Base-by-base conservation (phyloP, 2,329 filamentous ascomycete genomes). In the Tolypocladium sp. region DNA sequence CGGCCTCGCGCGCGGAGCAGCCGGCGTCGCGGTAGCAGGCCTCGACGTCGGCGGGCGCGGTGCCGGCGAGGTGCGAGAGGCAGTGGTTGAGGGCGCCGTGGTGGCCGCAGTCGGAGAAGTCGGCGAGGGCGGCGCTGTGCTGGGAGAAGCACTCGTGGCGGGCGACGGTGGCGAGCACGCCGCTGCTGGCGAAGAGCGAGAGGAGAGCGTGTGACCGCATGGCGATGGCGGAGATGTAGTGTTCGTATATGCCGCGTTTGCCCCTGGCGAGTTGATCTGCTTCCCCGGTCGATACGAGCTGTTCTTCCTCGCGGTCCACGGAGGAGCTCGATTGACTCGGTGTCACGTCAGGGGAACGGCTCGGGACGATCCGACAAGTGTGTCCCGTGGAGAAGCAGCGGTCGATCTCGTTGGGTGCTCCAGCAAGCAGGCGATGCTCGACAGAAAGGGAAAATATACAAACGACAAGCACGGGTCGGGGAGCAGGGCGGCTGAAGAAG, bases 81-180 rank as follows among this genome's bases (percentile, higher is more conserved):
- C 80, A 83, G 64, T 70, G 60, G 57, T 69, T 67, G 62, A 82
- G 71, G 44, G 74, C 70, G 59, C 68, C 70, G 59, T 68, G 66
- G 64, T 79, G 68, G 54, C 77, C 79, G 67, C 80, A 82, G 57
- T 71, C 70, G 17, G 78, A 52, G 49, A 52, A 52, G 8, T 5
- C 62, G 54, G 77, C 75, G 55, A 82, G 71, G 56, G 75, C 70
- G 30, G 62, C 58, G 62, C 74, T 71, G 62, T 75, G 69, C 57
- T 67, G 61, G 56, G 68, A 67, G 58, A 82, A 66, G 65, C 79
- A 81, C 65, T 74, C 70, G 63, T 68, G 57, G 58, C 63, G 65
- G 46, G 70, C 63, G 62, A 69, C 58, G 62, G 70, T 68, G 60
- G 69, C 65, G 58, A 55, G 35, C 4, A 65, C 71, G 59, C 68